Evolutionary conservation across 129 eudicot species (phyloP).

Genomic region (Smallanthus sonchifolius): DNA sequence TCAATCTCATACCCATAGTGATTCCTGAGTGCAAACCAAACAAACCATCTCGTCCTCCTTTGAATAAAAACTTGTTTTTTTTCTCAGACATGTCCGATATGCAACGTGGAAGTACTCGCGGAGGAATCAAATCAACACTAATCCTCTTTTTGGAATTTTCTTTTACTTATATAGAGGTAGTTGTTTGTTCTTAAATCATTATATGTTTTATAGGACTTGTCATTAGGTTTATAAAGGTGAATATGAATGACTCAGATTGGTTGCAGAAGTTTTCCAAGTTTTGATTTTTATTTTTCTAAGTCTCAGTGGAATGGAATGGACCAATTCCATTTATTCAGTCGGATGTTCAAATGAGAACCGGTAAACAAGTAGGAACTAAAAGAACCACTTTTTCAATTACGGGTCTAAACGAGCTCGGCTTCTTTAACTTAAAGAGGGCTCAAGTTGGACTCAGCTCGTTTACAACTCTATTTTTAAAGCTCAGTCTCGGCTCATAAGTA

Average conservation of each 20-base stretch:
- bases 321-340: not conserved
- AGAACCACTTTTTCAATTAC: not conserved
- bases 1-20: not conserved
- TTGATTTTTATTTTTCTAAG: not conserved
- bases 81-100: constrained; percentile 71
- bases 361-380: not conserved
- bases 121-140: constrained; percentile 36
- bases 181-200: constrained; percentile 27
- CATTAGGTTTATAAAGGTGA: constrained; percentile 34
- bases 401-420: not conserved
- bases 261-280: not conserved
- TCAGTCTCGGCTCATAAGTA: no score
- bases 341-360: not conserved
- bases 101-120: constrained; percentile 72
- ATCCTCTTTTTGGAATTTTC: constrained; percentile 3
- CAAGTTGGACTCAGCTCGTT: no score
- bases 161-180: constrained; percentile 36
- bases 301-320: not conserved
- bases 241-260: constrained; percentile 19
- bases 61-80: not conserved
- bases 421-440: no score
- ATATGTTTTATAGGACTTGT: constrained; percentile 25
- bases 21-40: not conserved
- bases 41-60: not conserved
- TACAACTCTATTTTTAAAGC: no score